Conservation (phyloP, 495 filamentous ascomycete genomes). For the Tuber aestivum region DNA sequence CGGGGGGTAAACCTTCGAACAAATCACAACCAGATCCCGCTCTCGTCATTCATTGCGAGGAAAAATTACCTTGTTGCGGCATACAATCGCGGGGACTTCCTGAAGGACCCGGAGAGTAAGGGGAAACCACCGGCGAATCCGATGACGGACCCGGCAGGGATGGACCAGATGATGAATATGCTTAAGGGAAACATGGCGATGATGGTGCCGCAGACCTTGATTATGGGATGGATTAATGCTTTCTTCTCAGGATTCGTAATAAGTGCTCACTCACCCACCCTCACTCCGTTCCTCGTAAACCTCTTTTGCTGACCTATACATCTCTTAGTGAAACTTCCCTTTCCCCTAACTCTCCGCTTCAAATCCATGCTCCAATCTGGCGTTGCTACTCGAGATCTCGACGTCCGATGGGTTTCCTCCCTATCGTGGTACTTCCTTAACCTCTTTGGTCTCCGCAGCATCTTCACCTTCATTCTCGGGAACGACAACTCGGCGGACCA, state of each 20-base stretch:
- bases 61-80: slow-evolving; percentile 72
- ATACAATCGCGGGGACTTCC: slow-evolving; percentile 75
- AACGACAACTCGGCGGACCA: slow-evolving; percentile 95
- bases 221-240: slow-evolving; percentile 99
- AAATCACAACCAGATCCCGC: slow-evolving; percentile 68
- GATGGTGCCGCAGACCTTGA: slow-evolving; percentile 97
- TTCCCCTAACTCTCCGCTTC: slow-evolving; percentile 95
- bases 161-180: slow-evolving; percentile 99
- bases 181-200: slow-evolving; percentile 99
- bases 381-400: slow-evolving; percentile 88
- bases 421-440: slow-evolving; percentile 98
- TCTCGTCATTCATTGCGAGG: slow-evolving; percentile 66
- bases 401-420: slow-evolving; percentile 95
- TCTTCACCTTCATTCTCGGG: slow-evolving; percentile 95
- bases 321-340: slow-evolving; percentile 84
- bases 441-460: slow-evolving; percentile 88
- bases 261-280: slow-evolving; percentile 50
- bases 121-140: slow-evolving; percentile 89
- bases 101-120: slow-evolving; percentile 79
- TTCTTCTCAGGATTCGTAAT: slow-evolving; percentile 98
- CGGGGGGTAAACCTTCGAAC: slow-evolving; percentile 78
- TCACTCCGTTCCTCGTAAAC: not conserved
- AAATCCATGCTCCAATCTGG: slow-evolving; percentile 98
- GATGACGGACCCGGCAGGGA: slow-evolving; percentile 92
- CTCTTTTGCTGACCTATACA: not conserved